Evolutionary conservation across 805 yeast genomes (phyloP).

Genomic region (Zygosaccharomyces rouxii): DNA sequence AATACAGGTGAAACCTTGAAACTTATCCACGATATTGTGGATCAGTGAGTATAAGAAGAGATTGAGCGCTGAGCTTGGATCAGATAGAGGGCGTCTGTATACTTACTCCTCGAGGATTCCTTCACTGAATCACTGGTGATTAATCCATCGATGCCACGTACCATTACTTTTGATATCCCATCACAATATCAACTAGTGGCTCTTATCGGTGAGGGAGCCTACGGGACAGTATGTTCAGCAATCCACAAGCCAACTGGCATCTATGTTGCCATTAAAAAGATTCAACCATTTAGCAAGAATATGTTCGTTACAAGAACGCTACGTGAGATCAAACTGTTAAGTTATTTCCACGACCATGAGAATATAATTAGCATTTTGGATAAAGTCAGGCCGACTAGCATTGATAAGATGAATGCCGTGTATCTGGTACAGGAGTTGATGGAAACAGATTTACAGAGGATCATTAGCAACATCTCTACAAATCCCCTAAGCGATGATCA

Average conservation of each 20-base stretch:
- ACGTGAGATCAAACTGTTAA: constrained; percentile 62
- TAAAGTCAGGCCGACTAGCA: constrained; percentile 57
- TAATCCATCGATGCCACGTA: constrained; percentile 34
- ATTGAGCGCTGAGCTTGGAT: not conserved
- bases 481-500: constrained; percentile 55
- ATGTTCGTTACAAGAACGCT: constrained; percentile 66
- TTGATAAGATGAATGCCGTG: constrained; percentile 62
- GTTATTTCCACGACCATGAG: constrained; percentile 63
- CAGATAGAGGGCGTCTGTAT: not conserved
- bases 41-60: constrained; percentile 2
- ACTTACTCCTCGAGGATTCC: not conserved
- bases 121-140: no score
- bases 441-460: constrained; percentile 69
- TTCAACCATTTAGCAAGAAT: constrained; percentile 63
- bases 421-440: constrained; percentile 72
- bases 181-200: constrained; percentile 56
- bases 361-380: constrained; percentile 65
- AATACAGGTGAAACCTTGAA: not conserved
- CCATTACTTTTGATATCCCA: constrained; percentile 59
- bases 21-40: not conserved
- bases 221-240: constrained; percentile 74
- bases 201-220: constrained; percentile 76
- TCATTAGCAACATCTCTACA: constrained; percentile 47
- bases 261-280: constrained; percentile 72
- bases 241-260: constrained; percentile 55